A percentile compares a stretch with the other conserved stretches of the same genome.
These are phyloP conservation scores for Heteromeles arbutifolia DNA, from an alignment of 306 rosid genomes.

Conservation along the genomic window DNA sequence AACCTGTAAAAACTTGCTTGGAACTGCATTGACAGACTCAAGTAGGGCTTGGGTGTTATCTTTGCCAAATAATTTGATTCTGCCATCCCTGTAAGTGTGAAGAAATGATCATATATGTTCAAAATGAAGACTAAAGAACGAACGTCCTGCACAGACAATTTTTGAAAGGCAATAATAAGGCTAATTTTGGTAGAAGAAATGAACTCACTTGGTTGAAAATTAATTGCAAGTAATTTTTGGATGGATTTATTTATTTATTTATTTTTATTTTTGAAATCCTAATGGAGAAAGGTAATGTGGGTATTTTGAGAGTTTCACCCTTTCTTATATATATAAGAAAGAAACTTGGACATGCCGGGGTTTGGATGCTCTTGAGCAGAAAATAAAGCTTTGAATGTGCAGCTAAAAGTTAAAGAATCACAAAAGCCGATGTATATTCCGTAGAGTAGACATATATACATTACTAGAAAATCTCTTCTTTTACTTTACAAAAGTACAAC, in stretches of 20 bases:
- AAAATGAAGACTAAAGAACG: not conserved
- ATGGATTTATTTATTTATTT: not conserved
- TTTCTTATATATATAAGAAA: too few relatives aligned
- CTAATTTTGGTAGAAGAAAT: not conserved
- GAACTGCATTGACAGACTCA: conserved; percentile 49
- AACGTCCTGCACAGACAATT: not conserved
- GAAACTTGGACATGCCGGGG: too few relatives aligned
- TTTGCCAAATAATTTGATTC: conserved; percentile 69
- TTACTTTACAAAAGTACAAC: too few relatives aligned
- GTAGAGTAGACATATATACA: too few relatives aligned
- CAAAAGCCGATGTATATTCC: too few relatives aligned
- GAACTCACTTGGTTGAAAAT: conserved; percentile 61
- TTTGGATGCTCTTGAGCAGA: too few relatives aligned
- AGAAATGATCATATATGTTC: not conserved
- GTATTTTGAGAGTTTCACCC: too few relatives aligned
- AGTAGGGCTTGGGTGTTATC: conserved; percentile 68
- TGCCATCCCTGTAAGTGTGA: conserved; percentile 55
- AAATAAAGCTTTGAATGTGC: too few relatives aligned
- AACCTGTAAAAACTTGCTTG: conserved; percentile 80
- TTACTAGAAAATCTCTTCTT: too few relatives aligned
- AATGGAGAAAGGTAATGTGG: too few relatives aligned
- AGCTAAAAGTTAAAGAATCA: too few relatives aligned
- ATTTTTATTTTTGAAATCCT: too few relatives aligned
- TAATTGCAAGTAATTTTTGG: conserved; percentile 56
- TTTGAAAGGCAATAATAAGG: not conserved